Conservation (phyloP, 768 basidiomycete species). For the Infundibulicybe gibba region DNA sequence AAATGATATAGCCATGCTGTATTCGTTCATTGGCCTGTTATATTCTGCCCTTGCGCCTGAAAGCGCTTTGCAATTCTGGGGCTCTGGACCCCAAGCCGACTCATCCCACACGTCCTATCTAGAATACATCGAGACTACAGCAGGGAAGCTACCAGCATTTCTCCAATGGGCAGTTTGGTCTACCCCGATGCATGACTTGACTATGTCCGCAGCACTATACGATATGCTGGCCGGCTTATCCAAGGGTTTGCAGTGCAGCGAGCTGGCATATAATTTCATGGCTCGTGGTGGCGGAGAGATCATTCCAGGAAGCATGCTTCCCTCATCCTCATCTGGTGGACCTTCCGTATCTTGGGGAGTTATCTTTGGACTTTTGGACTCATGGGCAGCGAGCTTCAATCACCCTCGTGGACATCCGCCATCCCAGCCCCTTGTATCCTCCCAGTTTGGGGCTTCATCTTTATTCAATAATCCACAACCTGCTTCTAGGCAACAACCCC, state of each 20-base stretch:
- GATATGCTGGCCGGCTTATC: conserved; percentile 87
- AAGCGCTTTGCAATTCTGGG: conserved; percentile 85
- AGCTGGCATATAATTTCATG: conserved; percentile 87
- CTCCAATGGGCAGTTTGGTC: conserved; percentile 91
- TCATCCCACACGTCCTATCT: conserved; percentile 43
- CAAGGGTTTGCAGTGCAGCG: conserved; percentile 81
- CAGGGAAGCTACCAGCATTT: conserved; percentile 68
- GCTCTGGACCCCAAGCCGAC: conserved; percentile 48
- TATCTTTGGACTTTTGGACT: conserved; percentile 72
- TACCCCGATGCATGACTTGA: conserved; percentile 67
- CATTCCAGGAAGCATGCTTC: conserved; percentile 53
- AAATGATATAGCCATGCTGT: conserved; percentile 83
- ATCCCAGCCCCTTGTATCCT: conserved; percentile 27
- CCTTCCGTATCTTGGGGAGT: conserved; percentile 74
- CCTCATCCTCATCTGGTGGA: conserved; percentile 45
- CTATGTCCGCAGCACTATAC: conserved; percentile 77
- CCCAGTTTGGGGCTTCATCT: conserved; percentile 7
- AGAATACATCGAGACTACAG: conserved; percentile 56
- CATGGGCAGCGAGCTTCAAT: conserved; percentile 60
- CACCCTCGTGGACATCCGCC: conserved; percentile 42
- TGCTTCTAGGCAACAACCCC: conserved; percentile 37
- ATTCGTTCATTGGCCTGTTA: conserved; percentile 78
- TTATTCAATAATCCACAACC: conserved; percentile 29
- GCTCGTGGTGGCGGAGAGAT: conserved; percentile 72
- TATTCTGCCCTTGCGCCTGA: conserved; percentile 75